A percentile compares a stretch with the other conserved stretches of the same genome.
Conservation (phyloP, 2,329 filamentous ascomycete genomes). For the Westerdykella aurantiaca region DNA sequence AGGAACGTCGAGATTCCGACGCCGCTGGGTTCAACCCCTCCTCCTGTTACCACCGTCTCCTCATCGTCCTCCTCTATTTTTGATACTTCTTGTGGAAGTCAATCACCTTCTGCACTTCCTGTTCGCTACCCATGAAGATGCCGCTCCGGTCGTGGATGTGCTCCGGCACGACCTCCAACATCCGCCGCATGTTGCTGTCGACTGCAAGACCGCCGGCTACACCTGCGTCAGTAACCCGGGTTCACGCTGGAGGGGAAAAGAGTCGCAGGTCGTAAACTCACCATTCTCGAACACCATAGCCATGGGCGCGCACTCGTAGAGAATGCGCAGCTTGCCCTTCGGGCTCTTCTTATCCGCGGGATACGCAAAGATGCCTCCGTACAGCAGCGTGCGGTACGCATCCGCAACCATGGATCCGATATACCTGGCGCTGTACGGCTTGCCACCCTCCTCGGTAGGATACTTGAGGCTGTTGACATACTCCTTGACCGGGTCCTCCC, state of each 20-base stretch:
- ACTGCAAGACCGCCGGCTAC: slow-evolving; percentile 85
- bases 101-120: slow-evolving; percentile 95
- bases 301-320: slow-evolving; percentile 99
- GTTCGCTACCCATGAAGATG: slow-evolving; percentile 91
- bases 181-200: slow-evolving; percentile 82
- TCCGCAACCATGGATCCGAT: slow-evolving; percentile 99
- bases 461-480: slow-evolving; percentile 89
- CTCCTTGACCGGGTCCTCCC: slow-evolving; percentile 77
- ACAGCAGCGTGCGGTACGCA: slow-evolving; percentile 89
- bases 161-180: slow-evolving; percentile 84
- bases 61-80: slow-evolving; percentile 16
- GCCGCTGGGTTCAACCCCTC: background rate
- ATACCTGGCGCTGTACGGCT: slow-evolving; percentile 92
- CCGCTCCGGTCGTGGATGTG: slow-evolving; percentile 93
- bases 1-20: background rate
- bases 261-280: slow-evolving; percentile 43
- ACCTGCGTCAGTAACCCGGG: slow-evolving; percentile 10
- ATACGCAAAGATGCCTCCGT: slow-evolving; percentile 96
- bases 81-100: slow-evolving; percentile 61
- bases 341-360: slow-evolving; percentile 96
- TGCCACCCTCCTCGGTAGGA: slow-evolving; percentile 61
- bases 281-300: slow-evolving; percentile 98
- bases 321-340: slow-evolving; percentile 93
- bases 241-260: background rate
- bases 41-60: background rate